A percentile compares a stretch with the other conserved stretches of the same genome.
These are phyloP conservation scores for Aureobasidium mangrovei DNA, from an alignment of 2,329 filamentous ascomycete species.

Conservation along the genomic window DNA sequence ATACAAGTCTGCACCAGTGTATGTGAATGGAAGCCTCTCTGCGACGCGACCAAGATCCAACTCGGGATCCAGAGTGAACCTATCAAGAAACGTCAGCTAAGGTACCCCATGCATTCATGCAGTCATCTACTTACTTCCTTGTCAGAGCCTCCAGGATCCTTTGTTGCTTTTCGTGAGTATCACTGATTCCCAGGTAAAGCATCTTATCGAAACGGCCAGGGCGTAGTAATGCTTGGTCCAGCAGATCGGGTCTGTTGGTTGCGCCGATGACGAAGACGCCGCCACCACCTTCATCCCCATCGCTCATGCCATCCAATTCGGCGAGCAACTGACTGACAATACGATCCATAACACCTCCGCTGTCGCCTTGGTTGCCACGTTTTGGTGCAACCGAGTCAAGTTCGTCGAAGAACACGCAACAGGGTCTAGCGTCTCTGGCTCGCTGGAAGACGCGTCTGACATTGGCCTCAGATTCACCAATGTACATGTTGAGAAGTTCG, in stretches of 20 bases:
- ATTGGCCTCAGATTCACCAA: slow-evolving; percentile 88
- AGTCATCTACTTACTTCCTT: slow-evolving; percentile 61
- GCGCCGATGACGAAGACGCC: slow-evolving; percentile 96
- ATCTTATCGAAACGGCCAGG: slow-evolving; percentile 97
- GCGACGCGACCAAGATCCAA: slow-evolving; percentile 70
- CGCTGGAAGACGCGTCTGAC: slow-evolving; percentile 83
- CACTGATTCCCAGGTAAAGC: slow-evolving; percentile 91
- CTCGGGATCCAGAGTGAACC: slow-evolving; percentile 74
- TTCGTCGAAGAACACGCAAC: slow-evolving; percentile 90
- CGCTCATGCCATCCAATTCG: slow-evolving; percentile 95
- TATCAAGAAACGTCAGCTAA: slow-evolving; percentile 28
- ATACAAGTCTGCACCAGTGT: slow-evolving; percentile 95
- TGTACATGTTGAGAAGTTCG: slow-evolving; percentile 91
- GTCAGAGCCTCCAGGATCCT: slow-evolving; percentile 92
- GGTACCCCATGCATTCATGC: not conserved
- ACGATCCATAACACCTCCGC: slow-evolving; percentile 94
- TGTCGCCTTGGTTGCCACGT: slow-evolving; percentile 93
- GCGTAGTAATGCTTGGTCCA: slow-evolving; percentile 81
- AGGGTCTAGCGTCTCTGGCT: slow-evolving; percentile 75
- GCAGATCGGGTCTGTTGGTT: slow-evolving; percentile 85
- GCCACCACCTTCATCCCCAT: slow-evolving; percentile 68
- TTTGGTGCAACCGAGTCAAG: slow-evolving; percentile 91
- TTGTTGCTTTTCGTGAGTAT: slow-evolving; percentile 92
- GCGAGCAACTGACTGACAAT: slow-evolving; percentile 93
- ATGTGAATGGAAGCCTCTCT: slow-evolving; percentile 77